These are phyloP conservation scores for Pichia phayaonensis DNA, from an alignment of 805 yeast species.

Conservation along the genomic window DNA sequence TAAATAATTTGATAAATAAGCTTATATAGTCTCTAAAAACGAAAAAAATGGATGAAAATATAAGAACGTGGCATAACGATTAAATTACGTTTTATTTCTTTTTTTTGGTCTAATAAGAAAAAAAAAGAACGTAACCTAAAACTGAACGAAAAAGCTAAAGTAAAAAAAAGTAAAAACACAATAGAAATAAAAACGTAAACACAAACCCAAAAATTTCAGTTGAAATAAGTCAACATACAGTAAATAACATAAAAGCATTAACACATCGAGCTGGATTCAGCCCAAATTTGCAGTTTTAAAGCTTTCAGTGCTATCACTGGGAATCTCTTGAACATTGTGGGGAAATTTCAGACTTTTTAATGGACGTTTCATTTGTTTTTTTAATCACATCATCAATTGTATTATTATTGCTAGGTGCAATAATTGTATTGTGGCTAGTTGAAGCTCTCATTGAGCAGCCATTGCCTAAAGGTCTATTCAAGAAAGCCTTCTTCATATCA, in stretches of 20 bases:
- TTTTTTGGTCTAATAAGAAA: too few relatives aligned
- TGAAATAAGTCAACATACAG: not conserved
- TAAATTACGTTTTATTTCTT: too few relatives aligned
- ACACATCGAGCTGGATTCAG: too few relatives aligned
- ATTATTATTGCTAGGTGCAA: not conserved
- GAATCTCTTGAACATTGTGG: constrained; percentile 10
- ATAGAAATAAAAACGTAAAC: not conserved
- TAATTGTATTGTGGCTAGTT: constrained; percentile 3
- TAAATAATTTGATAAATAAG: not conserved
- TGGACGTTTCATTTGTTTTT: not conserved
- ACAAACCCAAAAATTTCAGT: not conserved
- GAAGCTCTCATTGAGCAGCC: constrained; percentile 3
- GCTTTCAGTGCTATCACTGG: constrained; percentile 18
- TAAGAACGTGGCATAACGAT: too few relatives aligned
- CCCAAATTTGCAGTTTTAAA: constrained; percentile 5
- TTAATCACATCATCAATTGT: constrained; percentile 15
- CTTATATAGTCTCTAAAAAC: not conserved
- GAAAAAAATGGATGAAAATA: constrained; percentile 10
- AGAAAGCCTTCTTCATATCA: constrained; percentile 6
- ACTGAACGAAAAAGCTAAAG: too few relatives aligned
- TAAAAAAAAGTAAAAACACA: not conserved
- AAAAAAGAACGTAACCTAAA: not conserved
- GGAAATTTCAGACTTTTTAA: not conserved
- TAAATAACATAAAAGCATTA: not conserved
- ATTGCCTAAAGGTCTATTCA: constrained; percentile 9